A percentile compares a stretch with the other conserved stretches of the same genome.
Evolutionary conservation across 768 basidiomycete genomes (phyloP).

Genomic region (Thelephora aurantiotincta): DNA sequence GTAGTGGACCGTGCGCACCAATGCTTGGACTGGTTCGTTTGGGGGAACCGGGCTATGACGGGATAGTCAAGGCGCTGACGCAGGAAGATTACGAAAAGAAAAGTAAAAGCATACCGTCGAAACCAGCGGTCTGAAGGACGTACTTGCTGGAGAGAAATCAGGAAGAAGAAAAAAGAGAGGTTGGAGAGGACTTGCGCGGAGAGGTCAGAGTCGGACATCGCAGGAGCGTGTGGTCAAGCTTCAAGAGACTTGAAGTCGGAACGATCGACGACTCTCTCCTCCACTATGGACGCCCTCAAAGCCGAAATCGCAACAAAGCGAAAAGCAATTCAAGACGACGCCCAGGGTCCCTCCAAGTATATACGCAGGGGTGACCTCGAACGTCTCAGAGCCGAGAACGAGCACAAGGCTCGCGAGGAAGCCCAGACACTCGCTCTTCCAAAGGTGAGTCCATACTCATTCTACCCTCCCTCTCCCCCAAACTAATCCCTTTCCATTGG

Average conservation of each 20-base stretch:
- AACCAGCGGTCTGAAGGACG: slow-evolving; percentile 87
- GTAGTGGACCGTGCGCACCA: slow-evolving; percentile 44
- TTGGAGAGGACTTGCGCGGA: slow-evolving; percentile 31
- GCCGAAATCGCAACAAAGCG: slow-evolving; percentile 83
- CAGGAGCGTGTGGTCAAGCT: slow-evolving; percentile 1
- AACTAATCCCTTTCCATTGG: slow-evolving; percentile 3
- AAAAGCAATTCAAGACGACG: slow-evolving; percentile 48
- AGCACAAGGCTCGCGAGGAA: slow-evolving; percentile 25
- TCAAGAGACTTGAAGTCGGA: neutral
- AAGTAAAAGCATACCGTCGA: slow-evolving; percentile 51
- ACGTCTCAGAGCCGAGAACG: slow-evolving; percentile 36
- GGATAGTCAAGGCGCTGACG: slow-evolving; percentile 1
- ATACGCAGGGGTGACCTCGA: slow-evolving; percentile 88
- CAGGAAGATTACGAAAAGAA: slow-evolving; percentile 5
- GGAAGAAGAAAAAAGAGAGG: slow-evolving; percentile 5
- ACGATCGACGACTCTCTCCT: neutral
- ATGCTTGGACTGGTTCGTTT: slow-evolving; percentile 91
- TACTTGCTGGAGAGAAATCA: slow-evolving; percentile 42
- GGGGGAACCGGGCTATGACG: slow-evolving; percentile 66
- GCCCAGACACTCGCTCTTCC: neutral
- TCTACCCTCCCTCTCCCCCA: neutral
- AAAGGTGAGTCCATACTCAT: neutral
- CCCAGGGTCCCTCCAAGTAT: slow-evolving; percentile 65
- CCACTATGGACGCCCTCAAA: slow-evolving; percentile 79
- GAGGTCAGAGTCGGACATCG: slow-evolving; percentile 49